These are phyloP conservation scores for Diaporthe aspalathi DNA, from an alignment of 2,329 filamentous ascomycete genomes.

Conservation along the genomic window DNA sequence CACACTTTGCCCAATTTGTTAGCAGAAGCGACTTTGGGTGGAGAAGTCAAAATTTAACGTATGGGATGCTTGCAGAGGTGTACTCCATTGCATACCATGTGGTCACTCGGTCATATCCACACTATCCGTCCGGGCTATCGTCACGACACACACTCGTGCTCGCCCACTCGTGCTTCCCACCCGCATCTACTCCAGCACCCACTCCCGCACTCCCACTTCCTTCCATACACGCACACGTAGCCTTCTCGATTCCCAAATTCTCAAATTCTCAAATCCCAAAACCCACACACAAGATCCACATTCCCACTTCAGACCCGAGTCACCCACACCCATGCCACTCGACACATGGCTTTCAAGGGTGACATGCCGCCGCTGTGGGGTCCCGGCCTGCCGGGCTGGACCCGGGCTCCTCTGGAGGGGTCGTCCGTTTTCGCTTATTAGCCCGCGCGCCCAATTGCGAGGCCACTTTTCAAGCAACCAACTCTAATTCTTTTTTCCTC, in stretches of 20 bases:
- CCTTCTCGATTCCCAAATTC: not conserved
- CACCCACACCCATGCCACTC: conserved; percentile 26
- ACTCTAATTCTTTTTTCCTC: conserved; percentile 29
- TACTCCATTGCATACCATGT: no score
- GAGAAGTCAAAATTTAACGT: no score
- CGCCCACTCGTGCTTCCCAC: not conserved
- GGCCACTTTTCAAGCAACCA: conserved; percentile 30
- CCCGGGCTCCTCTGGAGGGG: conserved; percentile 11
- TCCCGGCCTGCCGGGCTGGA: not conserved
- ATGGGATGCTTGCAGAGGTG: no score
- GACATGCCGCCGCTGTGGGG: conserved; percentile 6
- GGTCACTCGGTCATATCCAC: conserved; percentile 7
- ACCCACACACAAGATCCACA: not conserved
- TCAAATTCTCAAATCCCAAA: not conserved
- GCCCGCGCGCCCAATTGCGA: conserved; percentile 5
- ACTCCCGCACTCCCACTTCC: not conserved
- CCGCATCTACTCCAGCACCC: not conserved
- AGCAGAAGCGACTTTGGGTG: no score
- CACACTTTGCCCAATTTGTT: no score
- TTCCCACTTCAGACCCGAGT: not conserved
- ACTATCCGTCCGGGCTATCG: not conserved
- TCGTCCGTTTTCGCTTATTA: conserved; percentile 15
- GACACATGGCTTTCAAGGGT: conserved; percentile 38
- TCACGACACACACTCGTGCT: not conserved
- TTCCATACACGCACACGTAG: not conserved